Conservation (phyloP, 148 eudicot species). For the Amaranthus cruentus region DNA sequence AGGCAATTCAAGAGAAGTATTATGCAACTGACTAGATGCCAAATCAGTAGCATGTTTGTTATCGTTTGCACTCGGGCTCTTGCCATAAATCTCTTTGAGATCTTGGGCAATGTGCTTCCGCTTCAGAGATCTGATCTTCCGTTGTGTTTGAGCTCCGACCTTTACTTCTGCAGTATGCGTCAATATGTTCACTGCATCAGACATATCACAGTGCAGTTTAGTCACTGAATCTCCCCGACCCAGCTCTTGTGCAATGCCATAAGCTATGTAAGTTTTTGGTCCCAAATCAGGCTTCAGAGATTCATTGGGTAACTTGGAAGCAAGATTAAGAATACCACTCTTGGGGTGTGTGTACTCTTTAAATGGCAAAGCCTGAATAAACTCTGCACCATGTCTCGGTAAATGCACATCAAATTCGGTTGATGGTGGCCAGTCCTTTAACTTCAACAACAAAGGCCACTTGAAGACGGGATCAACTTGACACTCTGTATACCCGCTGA, state of each 20-base stretch:
- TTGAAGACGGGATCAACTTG: constrained; percentile 19
- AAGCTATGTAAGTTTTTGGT: constrained; percentile 71
- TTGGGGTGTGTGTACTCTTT: constrained; percentile 67
- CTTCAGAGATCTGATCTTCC: constrained; percentile 32
- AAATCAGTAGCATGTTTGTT: constrained; percentile 5
- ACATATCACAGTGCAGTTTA: constrained; percentile 66
- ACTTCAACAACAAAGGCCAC: constrained; percentile 59
- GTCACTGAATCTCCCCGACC: constrained; percentile 80
- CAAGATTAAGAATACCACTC: constrained; percentile 51
- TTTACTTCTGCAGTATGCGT: constrained; percentile 46
- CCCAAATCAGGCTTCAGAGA: constrained; percentile 65
- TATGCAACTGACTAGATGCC: constrained; percentile 10
- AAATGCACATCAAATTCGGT: constrained; percentile 45
- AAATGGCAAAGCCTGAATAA: constrained; percentile 55
- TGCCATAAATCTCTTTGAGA: constrained; percentile 36
- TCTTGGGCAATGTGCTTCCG: constrained; percentile 51
- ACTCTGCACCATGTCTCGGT: constrained; percentile 69
- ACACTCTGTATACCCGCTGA: constrained; percentile 46
- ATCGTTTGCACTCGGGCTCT: constrained; percentile 8
- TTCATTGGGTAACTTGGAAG: constrained; percentile 38
- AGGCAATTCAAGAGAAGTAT: constrained; percentile 1
- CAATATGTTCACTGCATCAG: constrained; percentile 69
- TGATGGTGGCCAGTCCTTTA: constrained; percentile 74
- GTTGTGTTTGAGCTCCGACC: constrained; percentile 19
- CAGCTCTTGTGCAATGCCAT: constrained; percentile 60